phyloP scores from a whole-genome alignment of 192 early-diverging fungal species.

The Podila verticillata region DNA sequence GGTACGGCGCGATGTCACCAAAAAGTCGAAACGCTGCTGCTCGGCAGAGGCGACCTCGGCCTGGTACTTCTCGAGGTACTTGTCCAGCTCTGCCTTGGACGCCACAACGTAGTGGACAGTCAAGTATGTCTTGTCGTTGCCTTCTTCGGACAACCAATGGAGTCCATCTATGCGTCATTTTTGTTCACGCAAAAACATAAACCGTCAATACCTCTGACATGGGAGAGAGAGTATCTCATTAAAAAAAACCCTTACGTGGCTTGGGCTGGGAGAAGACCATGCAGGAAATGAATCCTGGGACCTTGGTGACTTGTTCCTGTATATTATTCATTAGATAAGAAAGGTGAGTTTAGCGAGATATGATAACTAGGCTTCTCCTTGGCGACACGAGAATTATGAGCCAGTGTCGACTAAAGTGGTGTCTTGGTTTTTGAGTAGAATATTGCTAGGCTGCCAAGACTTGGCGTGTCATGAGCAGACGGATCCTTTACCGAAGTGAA shows the following conservation, averaged over 20 bases:
- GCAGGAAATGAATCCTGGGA: conserved; percentile 42
- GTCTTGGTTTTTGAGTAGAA: too few species aligned
- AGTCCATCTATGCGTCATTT: conserved; percentile 34
- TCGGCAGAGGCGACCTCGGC: conserved; percentile 37
- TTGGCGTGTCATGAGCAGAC: too few species aligned
- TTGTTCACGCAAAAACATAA: background rate
- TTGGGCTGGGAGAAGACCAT: conserved; percentile 53
- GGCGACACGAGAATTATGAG: too few species aligned
- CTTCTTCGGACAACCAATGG: conserved; percentile 48
- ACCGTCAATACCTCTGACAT: background rate
- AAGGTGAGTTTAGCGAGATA: background rate
- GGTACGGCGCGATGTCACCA: conserved; percentile 45
- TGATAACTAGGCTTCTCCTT: background rate
- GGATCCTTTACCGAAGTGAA: conserved; percentile 52
- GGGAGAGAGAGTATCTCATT: background rate
- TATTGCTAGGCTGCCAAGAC: too few species aligned
- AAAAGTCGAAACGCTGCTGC: conserved; percentile 44
- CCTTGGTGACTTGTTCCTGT: conserved; percentile 41
- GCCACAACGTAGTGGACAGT: conserved; percentile 50
- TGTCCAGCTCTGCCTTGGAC: conserved; percentile 32
- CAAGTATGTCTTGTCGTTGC: conserved; percentile 48
- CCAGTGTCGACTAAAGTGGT: too few species aligned
- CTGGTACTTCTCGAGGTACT: conserved; percentile 30
- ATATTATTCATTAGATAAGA: background rate
- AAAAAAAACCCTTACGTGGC: conserved; percentile 23